These are phyloP conservation scores for Bonnemaisonia californica DNA, from an alignment of 31 red algal genomes.

Conservation along the genomic window DNA sequence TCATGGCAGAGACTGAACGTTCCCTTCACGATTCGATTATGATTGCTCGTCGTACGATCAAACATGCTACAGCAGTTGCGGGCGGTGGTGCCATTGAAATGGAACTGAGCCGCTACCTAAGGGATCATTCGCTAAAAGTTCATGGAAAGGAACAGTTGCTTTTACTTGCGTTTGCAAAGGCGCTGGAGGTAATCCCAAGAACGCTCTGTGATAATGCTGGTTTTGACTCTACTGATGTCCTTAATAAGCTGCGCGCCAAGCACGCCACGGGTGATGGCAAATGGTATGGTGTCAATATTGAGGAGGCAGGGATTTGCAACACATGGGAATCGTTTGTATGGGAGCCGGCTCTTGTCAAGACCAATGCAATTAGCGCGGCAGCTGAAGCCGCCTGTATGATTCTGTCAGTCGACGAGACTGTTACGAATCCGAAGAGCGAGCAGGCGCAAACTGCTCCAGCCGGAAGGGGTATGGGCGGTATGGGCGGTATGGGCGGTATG, in stretches of 20 bases:
- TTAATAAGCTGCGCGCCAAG: conserved; percentile 94
- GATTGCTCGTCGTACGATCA: conserved; percentile 96
- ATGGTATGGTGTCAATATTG: conserved; percentile 89
- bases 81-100: conserved; percentile 98
- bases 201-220: conserved; percentile 99
- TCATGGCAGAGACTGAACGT: conserved; percentile 97
- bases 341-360: conserved; percentile 96
- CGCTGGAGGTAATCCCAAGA: conserved; percentile 96
- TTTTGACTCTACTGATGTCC: conserved; percentile 95
- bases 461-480: conserved; percentile 25
- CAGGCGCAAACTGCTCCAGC: conserved; percentile 34
- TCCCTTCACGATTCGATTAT: conserved; percentile 98
- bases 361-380: conserved; percentile 91
- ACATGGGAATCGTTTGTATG: conserved; percentile 94
- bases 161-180: conserved; percentile 90
- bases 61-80: conserved; percentile 88
- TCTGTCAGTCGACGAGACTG: conserved; percentile 95
- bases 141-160: conserved; percentile 95
- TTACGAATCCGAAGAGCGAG: conserved; percentile 90
- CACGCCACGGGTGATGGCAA: conserved; percentile 84
- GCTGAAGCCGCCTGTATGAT: conserved; percentile 98
- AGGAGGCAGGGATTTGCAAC: conserved; percentile 87
- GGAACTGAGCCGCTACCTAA: conserved; percentile 87
- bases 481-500: conserved; percentile 44
- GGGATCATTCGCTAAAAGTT: conserved; percentile 76